phyloP scores from a whole-genome alignment of 345 rosid species.

The Nephelium lappaceum region DNA sequence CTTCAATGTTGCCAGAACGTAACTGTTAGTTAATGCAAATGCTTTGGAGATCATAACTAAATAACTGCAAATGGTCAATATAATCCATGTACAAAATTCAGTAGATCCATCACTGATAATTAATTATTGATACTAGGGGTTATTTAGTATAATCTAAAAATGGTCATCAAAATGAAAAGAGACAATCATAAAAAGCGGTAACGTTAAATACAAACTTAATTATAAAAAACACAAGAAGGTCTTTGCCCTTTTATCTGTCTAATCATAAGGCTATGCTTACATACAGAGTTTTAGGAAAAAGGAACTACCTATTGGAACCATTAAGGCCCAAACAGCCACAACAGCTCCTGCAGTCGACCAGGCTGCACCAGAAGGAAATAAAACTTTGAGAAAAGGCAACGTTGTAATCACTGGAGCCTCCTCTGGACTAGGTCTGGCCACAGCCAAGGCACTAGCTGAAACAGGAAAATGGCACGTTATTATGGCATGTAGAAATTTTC shows the following conservation, averaged over 20 bases:
- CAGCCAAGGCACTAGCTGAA: slow-evolving; percentile 59
- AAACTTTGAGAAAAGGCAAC: slow-evolving; percentile 46
- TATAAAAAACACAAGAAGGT: not conserved
- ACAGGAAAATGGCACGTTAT: slow-evolving; percentile 61
- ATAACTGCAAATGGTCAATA: not conserved
- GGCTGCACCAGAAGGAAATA: slow-evolving; percentile 47
- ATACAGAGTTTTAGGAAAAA: slow-evolving; percentile 12
- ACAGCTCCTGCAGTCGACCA: slow-evolving; percentile 36
- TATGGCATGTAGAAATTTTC: slow-evolving; percentile 66
- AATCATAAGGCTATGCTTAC: not conserved
- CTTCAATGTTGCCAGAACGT: not conserved
- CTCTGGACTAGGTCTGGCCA: slow-evolving; percentile 58
- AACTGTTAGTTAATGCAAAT: not conserved
- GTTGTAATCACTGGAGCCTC: slow-evolving; percentile 58
- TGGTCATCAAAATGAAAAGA: no score
- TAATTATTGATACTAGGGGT: no score
- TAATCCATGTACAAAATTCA: not conserved
- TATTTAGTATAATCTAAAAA: not conserved
- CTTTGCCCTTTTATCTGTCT: not conserved
- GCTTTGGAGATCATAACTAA: not conserved
- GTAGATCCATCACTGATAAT: no score
- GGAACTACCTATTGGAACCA: slow-evolving; percentile 1
- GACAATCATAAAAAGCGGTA: not conserved
- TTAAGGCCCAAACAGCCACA: slow-evolving; percentile 51
- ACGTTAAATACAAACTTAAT: no score